Conservation (phyloP, 108 stramenopile genomes). For the Pelagomonas calceolata region DNA sequence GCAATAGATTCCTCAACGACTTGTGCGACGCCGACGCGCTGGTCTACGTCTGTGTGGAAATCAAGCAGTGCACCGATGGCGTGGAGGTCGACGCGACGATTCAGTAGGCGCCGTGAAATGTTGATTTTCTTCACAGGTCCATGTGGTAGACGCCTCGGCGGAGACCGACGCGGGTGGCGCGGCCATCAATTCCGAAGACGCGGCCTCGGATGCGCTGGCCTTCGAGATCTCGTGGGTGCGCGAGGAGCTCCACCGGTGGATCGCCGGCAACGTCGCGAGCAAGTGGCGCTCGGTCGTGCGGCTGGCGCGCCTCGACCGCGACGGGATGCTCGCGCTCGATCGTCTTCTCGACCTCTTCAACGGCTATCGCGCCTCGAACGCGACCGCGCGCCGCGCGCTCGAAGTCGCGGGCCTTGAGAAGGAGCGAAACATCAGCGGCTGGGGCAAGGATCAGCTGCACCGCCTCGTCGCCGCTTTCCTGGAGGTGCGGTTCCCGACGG, state of each 20-base stretch:
- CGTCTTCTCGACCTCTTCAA: conserved; percentile 65
- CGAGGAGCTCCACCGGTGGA: conserved; percentile 72
- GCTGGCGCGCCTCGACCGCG: conserved; percentile 33
- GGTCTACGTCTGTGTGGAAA: no score
- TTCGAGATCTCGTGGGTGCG: conserved; percentile 64
- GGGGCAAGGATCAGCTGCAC: conserved; percentile 66
- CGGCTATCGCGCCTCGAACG: conserved; percentile 66
- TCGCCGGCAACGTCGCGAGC: conserved; percentile 56
- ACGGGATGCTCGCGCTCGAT: not conserved
- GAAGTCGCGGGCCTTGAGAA: conserved; percentile 52
- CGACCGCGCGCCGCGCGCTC: conserved; percentile 32
- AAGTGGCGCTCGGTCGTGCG: conserved; percentile 64
- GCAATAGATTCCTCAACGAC: conserved; percentile 77
- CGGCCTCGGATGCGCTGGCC: conserved; percentile 43
- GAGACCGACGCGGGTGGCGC: conserved; percentile 62
- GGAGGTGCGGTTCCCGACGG: conserved; percentile 72
- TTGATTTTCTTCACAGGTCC: no score
- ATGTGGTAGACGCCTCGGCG: conserved; percentile 64
- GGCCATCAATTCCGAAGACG: conserved; percentile 11
- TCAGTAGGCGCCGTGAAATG: no score
- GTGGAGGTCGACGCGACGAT: no score
- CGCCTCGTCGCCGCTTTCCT: conserved; percentile 65
- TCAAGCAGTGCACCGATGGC: no score
- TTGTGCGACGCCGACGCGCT: conserved; percentile 76
- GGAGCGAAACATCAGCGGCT: conserved; percentile 45